Base-by-base conservation (phyloP, 106 monocot species). In the Iris macrosiphon region DNA sequence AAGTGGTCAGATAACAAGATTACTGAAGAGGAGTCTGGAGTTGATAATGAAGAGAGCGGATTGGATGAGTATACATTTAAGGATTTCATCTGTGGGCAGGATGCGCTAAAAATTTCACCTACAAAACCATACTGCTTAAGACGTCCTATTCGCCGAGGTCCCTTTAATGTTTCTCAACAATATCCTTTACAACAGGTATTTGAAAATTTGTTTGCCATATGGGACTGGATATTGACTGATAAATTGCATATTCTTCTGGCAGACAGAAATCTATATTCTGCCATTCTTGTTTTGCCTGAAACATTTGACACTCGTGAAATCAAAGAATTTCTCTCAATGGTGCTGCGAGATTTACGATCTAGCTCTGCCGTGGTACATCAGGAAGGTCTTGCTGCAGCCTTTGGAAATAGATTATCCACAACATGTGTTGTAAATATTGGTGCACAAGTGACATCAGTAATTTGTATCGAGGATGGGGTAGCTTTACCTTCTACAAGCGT, bases 371-470 rank as follows among this genome's bases (percentile, higher is more conserved):
- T 86, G 8, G 74, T 96, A 45, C 95, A 96, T 73, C 95, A 96
- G 95, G 96, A 98, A 81, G 90, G 90, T 60, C 86, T 98, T 66
- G 96, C 96, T 71, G 90, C 90, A 51, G 80, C 87, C 4, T 98
- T 86, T 81, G 96, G 96, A n/a, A 98, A 98, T 75, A 90, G 96
- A 11, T 75, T 98, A 62, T 83, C 96, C 4, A 98, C 90, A 33
- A 80, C 90, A 53, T 98, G 96, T 76, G 78, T 98, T 61, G 96
- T 98, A 37, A 90, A 91, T 42, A 69, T 98, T 66, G 96, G 96
- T 59, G 82, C 96, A 52, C 90, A 98, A 50, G 75, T 90, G 43
- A 83, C 96, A 59, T 83, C 90, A 22, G 66, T 98, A 44, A 83
- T 87, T 45, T 98, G 96, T 48, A 70, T 98, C 37, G 96, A 98